A percentile compares a stretch with the other conserved stretches of the same genome.
These are phyloP conservation scores for Yamadazyma endophytica DNA, from an alignment of 805 yeast species.

Conservation along the genomic window DNA sequence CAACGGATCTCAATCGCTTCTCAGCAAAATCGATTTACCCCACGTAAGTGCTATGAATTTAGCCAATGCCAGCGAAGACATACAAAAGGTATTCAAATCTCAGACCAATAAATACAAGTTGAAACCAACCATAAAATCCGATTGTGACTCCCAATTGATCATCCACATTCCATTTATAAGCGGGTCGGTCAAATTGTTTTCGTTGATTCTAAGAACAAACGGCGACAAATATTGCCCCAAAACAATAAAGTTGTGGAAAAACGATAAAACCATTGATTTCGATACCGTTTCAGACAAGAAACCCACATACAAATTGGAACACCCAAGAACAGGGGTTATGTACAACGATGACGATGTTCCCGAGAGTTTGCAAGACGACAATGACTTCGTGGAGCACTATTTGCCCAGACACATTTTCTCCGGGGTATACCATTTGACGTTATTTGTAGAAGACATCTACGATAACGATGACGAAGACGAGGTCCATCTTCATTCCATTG, in stretches of 20 bases:
- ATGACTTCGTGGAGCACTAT: conserved; percentile 73
- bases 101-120: conserved; percentile 47
- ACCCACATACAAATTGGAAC: conserved; percentile 51
- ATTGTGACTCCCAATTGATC: conserved; percentile 78
- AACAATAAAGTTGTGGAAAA: conserved; percentile 67
- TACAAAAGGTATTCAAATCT: conserved; percentile 49
- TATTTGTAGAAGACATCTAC: conserved; percentile 63
- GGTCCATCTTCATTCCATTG: conserved; percentile 62
- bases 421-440: conserved; percentile 60
- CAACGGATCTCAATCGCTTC: conserved; percentile 61
- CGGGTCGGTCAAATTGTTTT: conserved; percentile 67
- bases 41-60: conserved; percentile 64
- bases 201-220: conserved; percentile 65
- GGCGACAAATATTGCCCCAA: conserved; percentile 65
- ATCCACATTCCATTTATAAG: conserved; percentile 72
- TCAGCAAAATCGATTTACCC: conserved; percentile 53
- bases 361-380: conserved; percentile 25
- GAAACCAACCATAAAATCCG: conserved; percentile 52
- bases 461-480: conserved; percentile 49
- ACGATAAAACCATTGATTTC: conserved; percentile 68
- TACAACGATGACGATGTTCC: conserved; percentile 38
- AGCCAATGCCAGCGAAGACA: conserved; percentile 47
- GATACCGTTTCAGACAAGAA: conserved; percentile 48
- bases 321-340: conserved; percentile 58
- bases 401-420: conserved; percentile 73